These are phyloP conservation scores for Hyphopichia wangnamkhiaoensis DNA, from an alignment of 1,139 yeast genomes.

Conservation along the genomic window DNA sequence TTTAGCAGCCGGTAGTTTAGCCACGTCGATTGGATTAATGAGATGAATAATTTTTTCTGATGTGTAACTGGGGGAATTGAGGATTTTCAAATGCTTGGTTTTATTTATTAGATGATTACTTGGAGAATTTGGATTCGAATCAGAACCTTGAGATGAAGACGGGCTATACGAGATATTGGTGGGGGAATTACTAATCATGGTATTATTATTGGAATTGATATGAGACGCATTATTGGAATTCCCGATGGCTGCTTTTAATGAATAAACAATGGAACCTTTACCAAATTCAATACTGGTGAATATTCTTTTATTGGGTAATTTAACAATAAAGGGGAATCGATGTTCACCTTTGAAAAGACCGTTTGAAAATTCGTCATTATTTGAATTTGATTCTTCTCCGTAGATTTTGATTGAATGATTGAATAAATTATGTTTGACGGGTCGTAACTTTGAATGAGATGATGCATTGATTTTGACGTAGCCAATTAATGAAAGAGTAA, in stretches of 20 bases:
- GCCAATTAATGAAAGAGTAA: conserved; percentile 57
- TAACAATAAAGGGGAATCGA: conserved; percentile 80
- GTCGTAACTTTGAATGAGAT: conserved; percentile 52
- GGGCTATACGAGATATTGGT: conserved; percentile 7
- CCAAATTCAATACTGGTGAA: conserved; percentile 82
- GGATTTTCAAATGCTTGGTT: conserved; percentile 23
- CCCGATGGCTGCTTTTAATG: conserved; percentile 58
- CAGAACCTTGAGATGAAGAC: conserved; percentile 1
- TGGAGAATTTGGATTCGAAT: conserved; percentile 10
- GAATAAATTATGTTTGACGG: conserved; percentile 55
- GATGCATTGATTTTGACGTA: conserved; percentile 55
- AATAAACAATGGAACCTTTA: conserved; percentile 76
- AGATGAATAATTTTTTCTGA: conserved; percentile 62
- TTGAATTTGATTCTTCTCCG: conserved; percentile 41
- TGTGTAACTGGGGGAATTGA: conserved; percentile 33
- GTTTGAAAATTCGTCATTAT: conserved; percentile 29
- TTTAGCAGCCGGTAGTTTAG: conserved; percentile 63
- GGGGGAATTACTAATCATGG: conserved; percentile 8
- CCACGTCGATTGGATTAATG: conserved; percentile 73
- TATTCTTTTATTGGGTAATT: conserved; percentile 68
- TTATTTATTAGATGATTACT: conserved; percentile 16
- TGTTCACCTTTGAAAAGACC: conserved; percentile 82
- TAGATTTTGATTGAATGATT: conserved; percentile 68
- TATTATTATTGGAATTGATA: conserved; percentile 6
- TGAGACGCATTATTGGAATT: conserved; percentile 16